Conservation (phyloP, 129 eudicot species). For the Dittrichia graveolens region DNA sequence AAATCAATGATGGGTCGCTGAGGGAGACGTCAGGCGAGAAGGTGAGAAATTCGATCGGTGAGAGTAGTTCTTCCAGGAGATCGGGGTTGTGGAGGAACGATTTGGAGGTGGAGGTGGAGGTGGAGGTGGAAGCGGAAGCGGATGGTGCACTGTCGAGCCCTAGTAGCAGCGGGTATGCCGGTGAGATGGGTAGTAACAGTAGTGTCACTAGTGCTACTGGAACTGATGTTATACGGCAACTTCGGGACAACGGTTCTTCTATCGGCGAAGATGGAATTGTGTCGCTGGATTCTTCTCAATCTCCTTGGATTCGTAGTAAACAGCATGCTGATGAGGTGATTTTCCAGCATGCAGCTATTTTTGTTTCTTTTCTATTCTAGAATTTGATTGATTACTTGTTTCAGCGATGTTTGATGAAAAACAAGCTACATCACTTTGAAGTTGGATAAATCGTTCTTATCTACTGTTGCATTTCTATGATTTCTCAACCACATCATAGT, state of each 20-base stretch:
- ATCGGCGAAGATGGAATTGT: conserved; percentile 41
- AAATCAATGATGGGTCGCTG: conserved; percentile 33
- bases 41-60: conserved; percentile 30
- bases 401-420: neutral
- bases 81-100: conserved; percentile 48
- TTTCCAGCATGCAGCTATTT: neutral
- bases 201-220: conserved; percentile 57
- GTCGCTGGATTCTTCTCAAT: conserved; percentile 32
- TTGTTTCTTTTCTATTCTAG: neutral
- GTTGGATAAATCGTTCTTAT: no score
- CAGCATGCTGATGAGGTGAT: conserved; percentile 80
- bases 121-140: conserved; percentile 40
- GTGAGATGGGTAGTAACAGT: conserved; percentile 82
- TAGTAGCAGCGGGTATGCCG: conserved; percentile 95
- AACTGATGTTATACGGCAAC: conserved; percentile 46
- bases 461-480: no score
- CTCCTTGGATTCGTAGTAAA: conserved; percentile 67
- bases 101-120: conserved; percentile 46
- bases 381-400: conserved; percentile 14
- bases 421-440: neutral
- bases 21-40: conserved; percentile 15
- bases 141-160: conserved; percentile 60
- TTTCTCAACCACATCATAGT: no score
- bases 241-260: conserved; percentile 29
- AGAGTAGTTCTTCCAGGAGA: conserved; percentile 34